Conservation (phyloP, 768 basidiomycete genomes). For the Leccinum pellstonianum region DNA sequence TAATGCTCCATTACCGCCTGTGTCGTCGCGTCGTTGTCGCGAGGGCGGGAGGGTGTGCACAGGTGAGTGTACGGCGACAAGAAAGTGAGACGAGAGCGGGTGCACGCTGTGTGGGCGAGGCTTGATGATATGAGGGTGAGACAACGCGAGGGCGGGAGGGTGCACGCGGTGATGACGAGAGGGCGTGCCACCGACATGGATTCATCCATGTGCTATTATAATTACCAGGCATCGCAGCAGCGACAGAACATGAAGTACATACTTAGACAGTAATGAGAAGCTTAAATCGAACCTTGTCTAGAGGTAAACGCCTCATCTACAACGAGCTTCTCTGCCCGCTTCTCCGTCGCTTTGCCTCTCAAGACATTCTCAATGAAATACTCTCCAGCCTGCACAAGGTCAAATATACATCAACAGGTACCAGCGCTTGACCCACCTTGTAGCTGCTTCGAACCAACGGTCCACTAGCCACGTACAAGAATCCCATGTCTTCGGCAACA, state of each 20-base stretch:
- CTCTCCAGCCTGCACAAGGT: conserved; percentile 75
- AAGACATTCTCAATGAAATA: conserved; percentile 93
- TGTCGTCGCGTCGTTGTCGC: too few species aligned
- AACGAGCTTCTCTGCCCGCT: conserved; percentile 36
- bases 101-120: too few species aligned
- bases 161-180: background rate
- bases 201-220: background rate
- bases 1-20: background rate
- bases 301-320: conserved; percentile 17
- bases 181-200: background rate
- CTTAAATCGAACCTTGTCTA: conserved; percentile 10
- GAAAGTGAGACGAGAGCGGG: too few species aligned
- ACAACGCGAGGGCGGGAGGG: too few species aligned
- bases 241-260: background rate
- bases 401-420: background rate
- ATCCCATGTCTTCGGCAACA: conserved; percentile 90
- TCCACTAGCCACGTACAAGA: conserved; percentile 96
- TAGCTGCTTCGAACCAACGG: conserved; percentile 96
- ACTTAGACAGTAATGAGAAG: background rate
- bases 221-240: conserved; percentile 7
- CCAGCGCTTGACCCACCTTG: conserved; percentile 60
- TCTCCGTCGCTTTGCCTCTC: conserved; percentile 53
- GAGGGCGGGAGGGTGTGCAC: background rate
- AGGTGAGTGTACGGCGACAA: too few species aligned
- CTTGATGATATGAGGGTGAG: too few species aligned